These are phyloP conservation scores for Lyophyllum shimeji DNA, from an alignment of 768 basidiomycete species.

Conservation along the genomic window DNA sequence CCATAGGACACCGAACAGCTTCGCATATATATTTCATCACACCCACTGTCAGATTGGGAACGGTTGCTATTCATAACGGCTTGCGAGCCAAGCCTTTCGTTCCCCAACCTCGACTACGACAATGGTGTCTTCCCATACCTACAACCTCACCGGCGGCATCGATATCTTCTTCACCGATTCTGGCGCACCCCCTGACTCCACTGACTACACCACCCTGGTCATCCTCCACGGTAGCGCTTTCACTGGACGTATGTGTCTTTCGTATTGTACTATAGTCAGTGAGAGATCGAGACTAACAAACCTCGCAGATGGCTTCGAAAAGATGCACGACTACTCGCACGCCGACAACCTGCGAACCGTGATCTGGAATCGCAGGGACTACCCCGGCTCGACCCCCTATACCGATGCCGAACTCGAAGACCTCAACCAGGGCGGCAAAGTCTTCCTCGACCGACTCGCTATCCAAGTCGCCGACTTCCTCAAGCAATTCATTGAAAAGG, in stretches of 20 bases:
- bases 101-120: not conserved
- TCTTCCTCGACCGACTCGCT: conserved; percentile 26
- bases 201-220: conserved; percentile 35
- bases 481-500: conserved; percentile 24
- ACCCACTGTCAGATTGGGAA: not conserved
- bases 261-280: not conserved
- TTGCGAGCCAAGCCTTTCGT: not conserved
- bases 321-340: conserved; percentile 21
- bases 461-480: conserved; percentile 28
- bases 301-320: conserved; percentile 6
- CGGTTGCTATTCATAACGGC: not conserved
- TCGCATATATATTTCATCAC: not conserved
- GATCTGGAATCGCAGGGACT: conserved; percentile 31
- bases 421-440: conserved; percentile 21
- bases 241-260: conserved; percentile 25
- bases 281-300: not conserved
- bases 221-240: conserved; percentile 35
- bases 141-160: conserved; percentile 23
- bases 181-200: conserved; percentile 25
- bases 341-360: conserved; percentile 27
- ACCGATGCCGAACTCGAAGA: conserved; percentile 32
- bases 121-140: conserved; percentile 9
- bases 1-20: not conserved
- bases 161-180: conserved; percentile 33
- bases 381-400: conserved; percentile 32